Evolutionary conservation across 176 grass and related monocot genomes (phyloP), one percentile per base, ranked within the genome.

Genomic region (Eleusine indica): DNA sequence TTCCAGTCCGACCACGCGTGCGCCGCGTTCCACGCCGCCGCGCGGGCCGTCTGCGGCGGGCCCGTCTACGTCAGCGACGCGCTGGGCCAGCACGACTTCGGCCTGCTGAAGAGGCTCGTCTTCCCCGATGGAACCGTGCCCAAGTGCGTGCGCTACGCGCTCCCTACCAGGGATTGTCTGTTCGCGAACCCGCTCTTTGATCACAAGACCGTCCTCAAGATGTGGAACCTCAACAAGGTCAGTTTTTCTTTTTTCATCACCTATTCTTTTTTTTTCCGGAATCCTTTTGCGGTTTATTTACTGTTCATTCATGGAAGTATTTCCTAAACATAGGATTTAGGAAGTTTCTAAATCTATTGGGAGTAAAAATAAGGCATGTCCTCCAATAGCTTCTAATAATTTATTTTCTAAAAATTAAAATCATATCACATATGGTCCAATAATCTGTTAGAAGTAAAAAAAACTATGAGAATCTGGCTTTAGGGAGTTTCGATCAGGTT

Each of bases 141-240:
- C 0, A 71, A 75, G n/a, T 90, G 91, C 71, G 72, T 86, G 66
- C 87, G 90, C 82, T 94, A 82, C 54, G 94, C 94, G 0, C 89
- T 94, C 11, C 91, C 94, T 0, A 88, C 94, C 0, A 83, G 94
- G 61, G 91, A 93, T 48, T 90, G 91, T 76, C 77, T 97, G 3
- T 97, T 97, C 46, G 66, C 86, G 35, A 82, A 97, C 28, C 89
- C 94, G 0, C 86, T 94, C 10, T 86, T 86, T 43, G 91, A 94
- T 80, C 82, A 83, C 61, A 49, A 86, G 32, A 94, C 94, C 10
- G 66, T 91, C 43, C 89, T 97, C 5, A 93, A 97, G 80, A 86
- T 94, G 52, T 97, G 94, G 94, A 97, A 97, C 13, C 85, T 97
- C 1, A 97, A 97, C 77, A 97, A 90, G 91, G 94, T 94, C 1